A percentile compares a stretch with the other conserved stretches of the same genome.
These are phyloP conservation scores for Heliosperma pusillum DNA, from an alignment of 148 eudicot species.

Conservation along the genomic window DNA sequence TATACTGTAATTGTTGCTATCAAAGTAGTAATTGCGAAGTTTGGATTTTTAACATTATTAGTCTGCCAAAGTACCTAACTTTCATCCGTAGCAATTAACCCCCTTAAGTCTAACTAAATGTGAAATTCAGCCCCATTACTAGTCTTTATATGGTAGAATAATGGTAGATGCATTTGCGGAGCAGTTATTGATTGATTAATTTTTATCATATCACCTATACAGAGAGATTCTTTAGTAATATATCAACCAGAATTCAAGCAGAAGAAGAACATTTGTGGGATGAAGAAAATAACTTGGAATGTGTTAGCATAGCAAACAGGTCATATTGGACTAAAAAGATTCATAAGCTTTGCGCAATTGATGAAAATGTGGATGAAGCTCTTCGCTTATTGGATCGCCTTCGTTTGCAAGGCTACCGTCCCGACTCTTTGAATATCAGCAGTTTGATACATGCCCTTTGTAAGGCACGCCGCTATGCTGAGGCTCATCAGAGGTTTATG, in stretches of 20 bases:
- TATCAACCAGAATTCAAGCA: slow-evolving; percentile 1
- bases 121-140: too few species aligned
- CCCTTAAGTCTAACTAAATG: too few species aligned
- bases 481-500: slow-evolving; percentile 61
- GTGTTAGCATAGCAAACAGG: slow-evolving; percentile 27
- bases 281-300: slow-evolving; percentile 21
- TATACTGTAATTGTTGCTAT: too few species aligned
- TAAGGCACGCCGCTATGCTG: slow-evolving; percentile 42
- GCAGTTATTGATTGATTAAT: background rate
- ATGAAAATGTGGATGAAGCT: slow-evolving; percentile 47
- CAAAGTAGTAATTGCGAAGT: too few species aligned
- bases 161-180: too few species aligned
- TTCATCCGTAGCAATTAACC: too few species aligned
- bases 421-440: slow-evolving; percentile 56
- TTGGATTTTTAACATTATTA: too few species aligned
- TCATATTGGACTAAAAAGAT: slow-evolving; percentile 52
- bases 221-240: slow-evolving; percentile 3
- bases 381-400: slow-evolving; percentile 52
- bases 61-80: too few species aligned
- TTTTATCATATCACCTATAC: background rate
- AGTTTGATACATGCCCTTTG: slow-evolving; percentile 76
- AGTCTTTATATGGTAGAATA: too few species aligned
- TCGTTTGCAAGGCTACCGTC: slow-evolving; percentile 49
- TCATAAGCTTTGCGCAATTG: slow-evolving; percentile 51
- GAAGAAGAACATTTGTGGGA: slow-evolving; percentile 13